Evolutionary conservation across 1,284 basidiomycete genomes (phyloP), one percentile per base, ranked within the genome.

Genomic region (Fomitopsis schrenkii): DNA sequence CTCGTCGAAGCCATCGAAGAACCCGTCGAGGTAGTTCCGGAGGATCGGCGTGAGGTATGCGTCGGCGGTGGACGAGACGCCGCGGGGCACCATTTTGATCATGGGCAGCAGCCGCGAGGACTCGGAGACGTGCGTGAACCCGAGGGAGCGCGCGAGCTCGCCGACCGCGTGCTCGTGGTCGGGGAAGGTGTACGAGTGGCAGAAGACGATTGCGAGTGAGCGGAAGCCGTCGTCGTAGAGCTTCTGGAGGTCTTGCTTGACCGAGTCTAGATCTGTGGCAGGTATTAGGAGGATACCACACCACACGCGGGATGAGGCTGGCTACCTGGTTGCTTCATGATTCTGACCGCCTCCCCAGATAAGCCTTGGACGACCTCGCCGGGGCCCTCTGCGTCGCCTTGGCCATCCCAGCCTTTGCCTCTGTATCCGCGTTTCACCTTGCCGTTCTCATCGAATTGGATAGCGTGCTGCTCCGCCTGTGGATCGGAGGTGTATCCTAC

Each of bases 31-130:
- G 70, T 98, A 98, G 35, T 86, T 82, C 26, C 84, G 79, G 40
- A 98, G 76, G 54, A 97, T 91, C 1, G 96, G 97, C 0, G 96
- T 98, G 35, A 98, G 85, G 73, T 99, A 99, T 1, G 97, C 97
- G 69, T 99, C 97, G 0, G 95, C 97, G 0, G 95, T 97, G 0
- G 94, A 89, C 0, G 94, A 96, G 3, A 93, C 88, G 0, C 95
- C 97, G 5, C 97, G 89, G 0, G 95, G 91, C 4, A 98, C 94
- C 83, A 97, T 91, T 75, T 93, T 93, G 77, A 97, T 96, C 94
- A 97, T 96, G 2, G 97, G 93, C 59, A 95, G 85, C 8, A 98
- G 83, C 65, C 90, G 86, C 1, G 93, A 90, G 0, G 94, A 97
- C 66, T 94, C 86, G 5, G 94, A 97, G 66, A 98, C 85, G 61